These are phyloP conservation scores for Metschnikowia vanudenii DNA, from an alignment of 805 yeast genomes.

Conservation along the genomic window DNA sequence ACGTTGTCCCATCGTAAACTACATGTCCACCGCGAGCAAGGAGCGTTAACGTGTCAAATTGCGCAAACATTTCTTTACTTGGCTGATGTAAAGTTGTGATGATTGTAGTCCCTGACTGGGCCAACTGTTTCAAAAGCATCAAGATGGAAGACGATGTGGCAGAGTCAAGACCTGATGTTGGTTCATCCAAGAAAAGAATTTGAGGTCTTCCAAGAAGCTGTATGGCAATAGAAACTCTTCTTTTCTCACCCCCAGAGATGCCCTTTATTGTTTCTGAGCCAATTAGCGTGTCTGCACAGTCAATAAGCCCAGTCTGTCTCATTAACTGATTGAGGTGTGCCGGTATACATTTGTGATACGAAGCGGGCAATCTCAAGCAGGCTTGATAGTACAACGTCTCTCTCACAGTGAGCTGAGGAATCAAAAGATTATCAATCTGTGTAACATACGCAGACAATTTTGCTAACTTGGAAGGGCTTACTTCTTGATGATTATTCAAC, in stretches of 20 bases:
- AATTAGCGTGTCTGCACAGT: constrained; percentile 69
- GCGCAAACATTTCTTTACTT: constrained; percentile 57
- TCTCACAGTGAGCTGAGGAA: constrained; percentile 69
- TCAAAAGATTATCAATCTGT: constrained; percentile 73
- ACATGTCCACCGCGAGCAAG: constrained; percentile 73
- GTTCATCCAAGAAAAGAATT: constrained; percentile 76
- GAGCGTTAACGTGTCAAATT: constrained; percentile 69
- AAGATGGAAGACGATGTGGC: constrained; percentile 72
- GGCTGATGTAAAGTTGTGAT: constrained; percentile 83
- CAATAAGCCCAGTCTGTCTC: constrained; percentile 62
- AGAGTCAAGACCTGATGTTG: constrained; percentile 85
- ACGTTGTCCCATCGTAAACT: constrained; percentile 61
- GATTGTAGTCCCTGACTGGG: constrained; percentile 66
- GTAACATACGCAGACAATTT: constrained; percentile 68
- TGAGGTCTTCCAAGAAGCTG: constrained; percentile 73
- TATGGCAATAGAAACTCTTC: constrained; percentile 79
- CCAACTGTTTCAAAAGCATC: constrained; percentile 54
- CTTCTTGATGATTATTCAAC: constrained; percentile 27
- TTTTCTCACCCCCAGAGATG: constrained; percentile 58
- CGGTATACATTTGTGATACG: constrained; percentile 40
- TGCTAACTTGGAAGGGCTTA: constrained; percentile 26
- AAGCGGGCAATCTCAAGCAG: constrained; percentile 53
- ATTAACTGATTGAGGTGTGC: constrained; percentile 56
- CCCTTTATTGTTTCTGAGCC: constrained; percentile 41
- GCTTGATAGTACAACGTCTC: constrained; percentile 79